Evolutionary conservation across 805 yeast species (phyloP).

Genomic region (Candida michaelii): DNA sequence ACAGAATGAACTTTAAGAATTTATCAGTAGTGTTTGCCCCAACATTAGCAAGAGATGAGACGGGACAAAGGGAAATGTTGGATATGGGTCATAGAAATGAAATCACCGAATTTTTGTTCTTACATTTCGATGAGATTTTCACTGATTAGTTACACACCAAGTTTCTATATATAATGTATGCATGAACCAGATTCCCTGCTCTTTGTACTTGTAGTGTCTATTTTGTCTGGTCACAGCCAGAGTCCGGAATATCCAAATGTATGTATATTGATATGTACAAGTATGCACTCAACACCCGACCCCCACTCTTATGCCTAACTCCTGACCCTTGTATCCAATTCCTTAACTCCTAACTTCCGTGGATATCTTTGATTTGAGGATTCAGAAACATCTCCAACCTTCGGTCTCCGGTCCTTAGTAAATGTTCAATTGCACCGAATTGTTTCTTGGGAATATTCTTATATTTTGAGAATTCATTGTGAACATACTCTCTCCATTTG

Average conservation of each 20-base stretch:
- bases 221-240: too few species aligned
- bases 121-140: constrained; percentile 32
- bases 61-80: constrained; percentile 76
- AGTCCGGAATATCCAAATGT: too few species aligned
- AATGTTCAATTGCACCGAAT: constrained; percentile 81
- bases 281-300: too few species aligned
- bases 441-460: constrained; percentile 66
- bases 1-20: constrained; percentile 82
- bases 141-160: not conserved
- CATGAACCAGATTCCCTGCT: too few species aligned
- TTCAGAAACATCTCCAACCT: constrained; percentile 70
- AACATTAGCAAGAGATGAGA: constrained; percentile 74
- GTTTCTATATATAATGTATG: too few species aligned
- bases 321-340: not conserved
- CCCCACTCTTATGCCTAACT: too few species aligned
- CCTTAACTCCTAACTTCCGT: not conserved
- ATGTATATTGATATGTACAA: too few species aligned
- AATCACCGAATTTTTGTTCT: constrained; percentile 70
- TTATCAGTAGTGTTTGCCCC: constrained; percentile 94
- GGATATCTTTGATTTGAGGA: constrained; percentile 68
- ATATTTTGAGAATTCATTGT: constrained; percentile 64
- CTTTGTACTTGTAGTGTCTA: too few species aligned
- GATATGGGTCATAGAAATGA: constrained; percentile 84
- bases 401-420: constrained; percentile 72
- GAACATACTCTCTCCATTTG: constrained; percentile 46